Evolutionary conservation across 2,329 filamentous ascomycete species (phyloP).

Genomic region (Tolypocladium amazonense): DNA sequence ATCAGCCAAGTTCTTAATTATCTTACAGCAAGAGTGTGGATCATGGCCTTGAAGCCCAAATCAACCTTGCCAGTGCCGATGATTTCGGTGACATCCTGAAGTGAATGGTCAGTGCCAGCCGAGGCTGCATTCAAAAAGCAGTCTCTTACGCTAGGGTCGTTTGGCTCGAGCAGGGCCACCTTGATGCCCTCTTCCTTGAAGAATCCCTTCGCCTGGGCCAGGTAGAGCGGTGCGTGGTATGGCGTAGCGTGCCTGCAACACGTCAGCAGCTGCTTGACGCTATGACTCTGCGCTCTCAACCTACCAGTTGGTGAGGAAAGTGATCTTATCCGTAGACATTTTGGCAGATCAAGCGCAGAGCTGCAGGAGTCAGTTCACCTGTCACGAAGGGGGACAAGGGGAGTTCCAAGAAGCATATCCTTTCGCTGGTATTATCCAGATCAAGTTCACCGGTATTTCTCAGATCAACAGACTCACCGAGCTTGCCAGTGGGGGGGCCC

Average conservation of each 20-base stretch:
- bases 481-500: slow-evolving; percentile 1
- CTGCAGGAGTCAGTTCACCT: slow-evolving; percentile 37
- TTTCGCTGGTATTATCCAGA: slow-evolving; percentile 83
- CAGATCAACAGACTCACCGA: slow-evolving; percentile 36
- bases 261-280: background rate
- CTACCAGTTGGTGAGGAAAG: slow-evolving; percentile 76
- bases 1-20: background rate
- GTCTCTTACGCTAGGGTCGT: slow-evolving; percentile 56
- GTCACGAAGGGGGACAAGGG: slow-evolving; percentile 11
- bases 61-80: slow-evolving; percentile 68
- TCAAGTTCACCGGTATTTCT: slow-evolving; percentile 80
- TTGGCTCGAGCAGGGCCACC: slow-evolving; percentile 67
- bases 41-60: slow-evolving; percentile 77
- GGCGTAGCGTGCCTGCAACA: slow-evolving; percentile 62
- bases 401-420: slow-evolving; percentile 64
- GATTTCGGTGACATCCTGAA: slow-evolving; percentile 67
- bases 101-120: background rate
- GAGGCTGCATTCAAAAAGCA: background rate
- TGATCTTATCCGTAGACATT: slow-evolving; percentile 79
- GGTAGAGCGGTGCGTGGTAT: slow-evolving; percentile 69
- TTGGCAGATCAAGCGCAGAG: slow-evolving; percentile 32
- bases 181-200: slow-evolving; percentile 68
- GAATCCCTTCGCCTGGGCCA: slow-evolving; percentile 66
- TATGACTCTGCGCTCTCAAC: background rate
- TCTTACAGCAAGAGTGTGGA: slow-evolving; percentile 62